A percentile compares a stretch with the other conserved stretches of the same genome.
Evolutionary conservation across 768 basidiomycete genomes (phyloP).

Genomic region (Suillus luteus): DNA sequence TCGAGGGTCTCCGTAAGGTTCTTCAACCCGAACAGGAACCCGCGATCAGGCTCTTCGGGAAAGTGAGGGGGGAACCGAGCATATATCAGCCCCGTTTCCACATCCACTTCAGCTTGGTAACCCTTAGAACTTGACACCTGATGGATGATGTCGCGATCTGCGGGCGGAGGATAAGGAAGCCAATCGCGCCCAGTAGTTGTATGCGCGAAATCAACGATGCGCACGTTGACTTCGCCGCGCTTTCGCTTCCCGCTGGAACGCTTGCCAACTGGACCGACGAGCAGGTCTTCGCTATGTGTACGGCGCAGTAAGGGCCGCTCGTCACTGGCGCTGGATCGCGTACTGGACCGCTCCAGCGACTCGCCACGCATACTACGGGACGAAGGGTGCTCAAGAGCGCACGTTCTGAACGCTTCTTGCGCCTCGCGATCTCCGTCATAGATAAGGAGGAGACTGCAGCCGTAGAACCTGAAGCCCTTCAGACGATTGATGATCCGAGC

Average conservation of each 20-base stretch:
- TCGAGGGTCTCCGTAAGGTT: conserved; percentile 76
- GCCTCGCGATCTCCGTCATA: conserved; percentile 94
- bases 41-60: conserved; percentile 86
- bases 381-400: conserved; percentile 64
- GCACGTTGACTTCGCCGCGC: conserved; percentile 91
- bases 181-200: conserved; percentile 96
- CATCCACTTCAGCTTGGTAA: conserved; percentile 82
- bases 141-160: conserved; percentile 39
- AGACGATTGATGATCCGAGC: conserved; percentile 87
- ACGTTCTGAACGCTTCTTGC: conserved; percentile 72
- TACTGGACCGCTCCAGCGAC: conserved; percentile 63
- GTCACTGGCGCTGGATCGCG: conserved; percentile 44
- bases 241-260: conserved; percentile 67
- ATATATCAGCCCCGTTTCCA: conserved; percentile 78
- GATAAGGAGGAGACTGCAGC: conserved; percentile 93
- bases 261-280: conserved; percentile 65
- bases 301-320: conserved; percentile 58
- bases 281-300: conserved; percentile 78
- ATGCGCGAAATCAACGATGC: conserved; percentile 98
- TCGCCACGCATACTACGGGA: conserved; percentile 73
- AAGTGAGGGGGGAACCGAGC: conserved; percentile 96
- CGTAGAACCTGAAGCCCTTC: conserved; percentile 97
- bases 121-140: conserved; percentile 66
- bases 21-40: conserved; percentile 90
- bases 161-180: conserved; percentile 59